Percentiles rank a stretch among this genome's conserved stretches.
Evolutionary conservation across 306 rosid species (phyloP).

Genomic region (Rosa persica): DNA sequence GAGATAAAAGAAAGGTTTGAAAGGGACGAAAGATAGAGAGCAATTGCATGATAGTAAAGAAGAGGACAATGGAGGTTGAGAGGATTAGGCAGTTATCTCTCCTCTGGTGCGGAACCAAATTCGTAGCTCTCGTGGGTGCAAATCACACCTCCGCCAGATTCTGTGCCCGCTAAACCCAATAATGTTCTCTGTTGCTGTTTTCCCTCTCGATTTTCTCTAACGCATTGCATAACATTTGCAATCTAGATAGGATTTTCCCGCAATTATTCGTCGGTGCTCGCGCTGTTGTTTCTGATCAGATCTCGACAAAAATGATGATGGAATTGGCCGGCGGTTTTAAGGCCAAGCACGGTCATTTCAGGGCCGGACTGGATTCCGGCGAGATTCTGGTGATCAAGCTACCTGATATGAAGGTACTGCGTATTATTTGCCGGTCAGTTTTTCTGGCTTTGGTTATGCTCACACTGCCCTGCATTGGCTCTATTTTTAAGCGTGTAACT

Average conservation of each 20-base stretch:
- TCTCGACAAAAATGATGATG: constrained; percentile 1
- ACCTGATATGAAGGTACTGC: constrained; percentile 48
- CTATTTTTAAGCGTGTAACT: constrained; percentile 25
- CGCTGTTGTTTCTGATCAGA: not conserved
- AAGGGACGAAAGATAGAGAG: constrained; percentile 1
- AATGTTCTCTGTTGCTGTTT: constrained; percentile 9
- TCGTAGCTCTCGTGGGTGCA: constrained; percentile 75
- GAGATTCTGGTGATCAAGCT: constrained; percentile 43
- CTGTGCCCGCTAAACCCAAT: constrained; percentile 53
- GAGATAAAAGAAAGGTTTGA: not conserved
- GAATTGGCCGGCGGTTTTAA: constrained; percentile 25
- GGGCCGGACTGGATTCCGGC: constrained; percentile 32
- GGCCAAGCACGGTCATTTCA: constrained; percentile 29
- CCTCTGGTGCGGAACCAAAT: constrained; percentile 44
- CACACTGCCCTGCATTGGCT: constrained; percentile 42
- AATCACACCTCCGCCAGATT: constrained; percentile 78
- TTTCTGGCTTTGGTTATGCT: constrained; percentile 55
- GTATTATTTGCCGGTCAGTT: constrained; percentile 52
- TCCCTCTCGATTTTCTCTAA: not conserved
- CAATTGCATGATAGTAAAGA: not conserved
- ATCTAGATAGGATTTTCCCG: too few relatives aligned
- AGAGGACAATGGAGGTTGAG: constrained; percentile 48
- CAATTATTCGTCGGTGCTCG: not conserved
- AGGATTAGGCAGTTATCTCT: constrained; percentile 47
- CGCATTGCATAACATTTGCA: not conserved